These are phyloP conservation scores for Phalaenopsis hybrid DNA, from an alignment of 116 monocot species.

Conservation along the genomic window DNA sequence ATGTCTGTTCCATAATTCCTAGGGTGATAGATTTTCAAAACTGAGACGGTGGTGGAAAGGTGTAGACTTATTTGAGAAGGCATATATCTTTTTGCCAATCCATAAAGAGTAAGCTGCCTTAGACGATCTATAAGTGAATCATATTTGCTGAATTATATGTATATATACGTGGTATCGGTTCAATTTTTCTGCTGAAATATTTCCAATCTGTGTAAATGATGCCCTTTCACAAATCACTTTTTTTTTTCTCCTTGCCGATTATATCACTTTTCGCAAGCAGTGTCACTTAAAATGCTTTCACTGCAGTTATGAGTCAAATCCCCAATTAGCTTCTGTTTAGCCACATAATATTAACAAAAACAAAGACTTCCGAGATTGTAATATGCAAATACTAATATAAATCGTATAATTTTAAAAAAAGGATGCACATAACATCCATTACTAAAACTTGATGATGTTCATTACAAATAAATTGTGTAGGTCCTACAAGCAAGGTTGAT, in stretches of 20 bases:
- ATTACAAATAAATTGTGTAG: too few relatives aligned
- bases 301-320: not conserved
- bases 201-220: not conserved
- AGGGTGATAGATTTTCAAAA: constrained; percentile 65
- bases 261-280: not conserved
- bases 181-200: not conserved
- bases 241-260: not conserved
- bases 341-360: not conserved
- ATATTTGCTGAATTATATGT: not conserved
- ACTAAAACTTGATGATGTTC: too few relatives aligned
- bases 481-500: too few relatives aligned
- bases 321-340: not conserved
- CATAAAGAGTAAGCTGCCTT: constrained; percentile 71
- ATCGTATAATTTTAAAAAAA: too few relatives aligned
- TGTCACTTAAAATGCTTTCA: not conserved
- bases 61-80: constrained; percentile 74
- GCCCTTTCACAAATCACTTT: not conserved
- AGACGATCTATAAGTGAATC: not conserved
- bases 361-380: not conserved
- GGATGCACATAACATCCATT: too few relatives aligned
- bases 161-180: not conserved
- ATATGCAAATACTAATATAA: not conserved
- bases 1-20: constrained; percentile 6
- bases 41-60: constrained; percentile 96
- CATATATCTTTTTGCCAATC: constrained; percentile 82